Evolutionary conservation across 163 green algal species (phyloP).

Genomic region (Smithsoniella earleae): DNA sequence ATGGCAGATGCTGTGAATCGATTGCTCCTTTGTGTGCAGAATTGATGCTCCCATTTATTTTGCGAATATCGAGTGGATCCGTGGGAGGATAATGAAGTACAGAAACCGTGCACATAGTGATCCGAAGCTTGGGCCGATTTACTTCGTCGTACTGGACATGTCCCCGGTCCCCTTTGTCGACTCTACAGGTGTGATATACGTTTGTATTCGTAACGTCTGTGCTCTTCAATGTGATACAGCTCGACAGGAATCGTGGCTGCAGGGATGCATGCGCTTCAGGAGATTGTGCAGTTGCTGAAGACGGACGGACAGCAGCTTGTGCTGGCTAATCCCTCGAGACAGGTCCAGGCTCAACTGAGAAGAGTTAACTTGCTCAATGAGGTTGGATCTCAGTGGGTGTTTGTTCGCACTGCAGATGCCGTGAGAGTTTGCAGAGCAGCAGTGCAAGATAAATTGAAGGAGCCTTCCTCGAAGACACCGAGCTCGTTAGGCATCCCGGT

Average conservation of each 20-base stretch:
- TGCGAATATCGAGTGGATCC: slow-evolving; percentile 57
- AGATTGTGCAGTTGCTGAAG: neutral
- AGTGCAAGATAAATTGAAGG: neutral
- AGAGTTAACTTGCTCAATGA: slow-evolving; percentile 33
- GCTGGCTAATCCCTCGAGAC: slow-evolving; percentile 46
- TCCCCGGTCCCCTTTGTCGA: slow-evolving; percentile 55
- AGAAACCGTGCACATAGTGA: slow-evolving; percentile 5
- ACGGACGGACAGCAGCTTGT: slow-evolving; percentile 38
- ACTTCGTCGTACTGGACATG: slow-evolving; percentile 51
- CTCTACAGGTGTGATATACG: slow-evolving; percentile 39
- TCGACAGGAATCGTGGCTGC: too few relatives aligned
- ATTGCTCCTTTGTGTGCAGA: slow-evolving; percentile 42
- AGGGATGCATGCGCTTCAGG: slow-evolving; percentile 2
- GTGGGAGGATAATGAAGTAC: slow-evolving; percentile 47
- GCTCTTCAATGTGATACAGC: too few relatives aligned
- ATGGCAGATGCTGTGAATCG: neutral
- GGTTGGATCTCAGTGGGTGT: slow-evolving; percentile 31
- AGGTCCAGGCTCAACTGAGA: slow-evolving; percentile 37
- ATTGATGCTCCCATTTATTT: slow-evolving; percentile 66
- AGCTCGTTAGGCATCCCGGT: too few relatives aligned
- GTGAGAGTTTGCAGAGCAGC: slow-evolving; percentile 31
- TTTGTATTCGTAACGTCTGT: too few relatives aligned
- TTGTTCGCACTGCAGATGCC: slow-evolving; percentile 36
- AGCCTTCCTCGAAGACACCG: too few relatives aligned
- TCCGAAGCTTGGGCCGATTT: slow-evolving; percentile 25